Evolutionary conservation across 441 rosid species (phyloP).

Genomic region (Gossypium lobatum): DNA sequence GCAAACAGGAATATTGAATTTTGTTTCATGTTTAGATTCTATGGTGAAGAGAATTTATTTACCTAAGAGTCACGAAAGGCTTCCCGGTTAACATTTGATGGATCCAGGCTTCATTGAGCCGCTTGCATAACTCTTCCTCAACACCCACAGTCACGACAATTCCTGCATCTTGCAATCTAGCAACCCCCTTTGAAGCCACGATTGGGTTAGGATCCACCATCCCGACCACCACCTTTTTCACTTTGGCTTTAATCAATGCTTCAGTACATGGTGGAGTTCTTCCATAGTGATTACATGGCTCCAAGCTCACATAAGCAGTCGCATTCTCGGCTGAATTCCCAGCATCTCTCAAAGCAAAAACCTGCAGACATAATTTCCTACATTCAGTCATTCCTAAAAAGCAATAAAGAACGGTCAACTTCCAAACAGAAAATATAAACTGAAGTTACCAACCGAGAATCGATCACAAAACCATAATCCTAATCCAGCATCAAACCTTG

Average conservation of each 20-base stretch:
- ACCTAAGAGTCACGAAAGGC: slow-evolving; percentile 75
- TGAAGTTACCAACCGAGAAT: neutral
- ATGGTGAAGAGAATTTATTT: slow-evolving; percentile 10
- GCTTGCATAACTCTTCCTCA: slow-evolving; percentile 74
- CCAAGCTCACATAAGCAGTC: slow-evolving; percentile 86
- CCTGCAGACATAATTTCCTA: slow-evolving; percentile 33
- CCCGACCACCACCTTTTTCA: slow-evolving; percentile 81
- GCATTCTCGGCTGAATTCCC: slow-evolving; percentile 78
- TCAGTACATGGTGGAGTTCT: slow-evolving; percentile 88
- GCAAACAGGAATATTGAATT: neutral
- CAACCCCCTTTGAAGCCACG: slow-evolving; percentile 71
- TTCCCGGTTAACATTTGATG: slow-evolving; percentile 66
- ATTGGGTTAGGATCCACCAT: slow-evolving; percentile 94
- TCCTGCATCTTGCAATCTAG: slow-evolving; percentile 62
- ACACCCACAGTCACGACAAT: slow-evolving; percentile 65
- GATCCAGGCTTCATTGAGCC: slow-evolving; percentile 68
- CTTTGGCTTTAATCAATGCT: slow-evolving; percentile 78
- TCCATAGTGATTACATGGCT: slow-evolving; percentile 90
- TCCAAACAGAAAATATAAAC: neutral
- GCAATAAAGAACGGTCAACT: neutral
- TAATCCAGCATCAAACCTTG: neutral
- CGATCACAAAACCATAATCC: neutral
- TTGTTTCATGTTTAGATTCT: neutral
- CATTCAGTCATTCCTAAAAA: neutral
- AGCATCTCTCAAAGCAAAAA: slow-evolving; percentile 79